Base-by-base conservation (phyloP, 2,329 filamentous ascomycete genomes). In the Colletotrichum lindemuthianum region DNA sequence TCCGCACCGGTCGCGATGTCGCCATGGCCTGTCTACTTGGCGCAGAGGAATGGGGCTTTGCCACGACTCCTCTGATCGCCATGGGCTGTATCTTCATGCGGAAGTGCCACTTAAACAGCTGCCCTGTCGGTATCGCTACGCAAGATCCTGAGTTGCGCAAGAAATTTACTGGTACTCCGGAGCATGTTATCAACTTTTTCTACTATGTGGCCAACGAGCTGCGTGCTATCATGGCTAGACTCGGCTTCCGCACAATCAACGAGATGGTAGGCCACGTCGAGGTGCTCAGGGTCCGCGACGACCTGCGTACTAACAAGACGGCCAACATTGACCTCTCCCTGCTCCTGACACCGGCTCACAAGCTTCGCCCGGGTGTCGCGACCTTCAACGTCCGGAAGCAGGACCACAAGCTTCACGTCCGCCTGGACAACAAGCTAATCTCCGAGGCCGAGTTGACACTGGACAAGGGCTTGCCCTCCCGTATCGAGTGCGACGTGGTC, bases 111-210 rank as follows among this genome's bases (percentile, higher is more conserved):
- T 24, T 77, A 57, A 96, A 96, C 74, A 93, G 91, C 3, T 87
- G 94, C 81, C 93, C 94, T 9, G 94, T 97, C 10, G 95, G 95
- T 77, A 97, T 98, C 66, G 95, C 95, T 4, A 97, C 94, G 1
- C 95, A 98, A 75, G 94, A 97, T 72, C 93, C 93, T n/a, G 91
- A 95, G 75, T 86, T 98, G 2, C 88, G 95, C 66, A 92, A 94
- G 85, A 98, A 97, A 81, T 97, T 98, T 79, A 84, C 89, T 70
- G 95, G 95, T 67, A 94, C 92, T 1, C 94, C 95, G 10, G 95
- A 98, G 81, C 93, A 97, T 72, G 94, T 97, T 63, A 97, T 98
- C 79, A 98, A 97, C 85, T 97, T 97, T 84, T 97, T 97, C 82
- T 98, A 97, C 82, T 98, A 97, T 74, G 86, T 98, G 56, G 92